Evolutionary conservation across 2,329 filamentous ascomycete genomes (phyloP).

Genomic region (Magnaporthiopsis poae): DNA sequence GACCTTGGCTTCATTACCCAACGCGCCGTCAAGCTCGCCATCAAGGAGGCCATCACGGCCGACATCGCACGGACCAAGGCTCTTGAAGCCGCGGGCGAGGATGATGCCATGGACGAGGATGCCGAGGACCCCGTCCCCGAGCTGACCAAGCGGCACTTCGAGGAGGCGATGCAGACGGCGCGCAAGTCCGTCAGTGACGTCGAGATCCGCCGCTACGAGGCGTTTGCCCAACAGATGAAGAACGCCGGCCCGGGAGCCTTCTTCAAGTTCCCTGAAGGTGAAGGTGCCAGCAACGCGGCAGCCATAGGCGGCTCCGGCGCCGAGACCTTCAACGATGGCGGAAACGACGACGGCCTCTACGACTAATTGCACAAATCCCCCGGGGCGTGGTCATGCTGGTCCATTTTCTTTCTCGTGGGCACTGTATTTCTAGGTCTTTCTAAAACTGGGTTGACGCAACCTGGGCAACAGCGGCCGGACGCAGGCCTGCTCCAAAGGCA

Average conservation of each 20-base stretch:
- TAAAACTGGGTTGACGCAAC: background rate
- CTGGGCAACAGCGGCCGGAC: background rate
- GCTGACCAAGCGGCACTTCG: slow-evolving; percentile 91
- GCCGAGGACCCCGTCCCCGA: slow-evolving; percentile 88
- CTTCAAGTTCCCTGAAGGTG: slow-evolving; percentile 86
- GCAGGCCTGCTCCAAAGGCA: background rate
- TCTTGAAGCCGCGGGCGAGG: slow-evolving; percentile 74
- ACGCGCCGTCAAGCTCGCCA: slow-evolving; percentile 96
- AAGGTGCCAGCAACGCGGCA: slow-evolving; percentile 49
- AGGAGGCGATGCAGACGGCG: slow-evolving; percentile 94
- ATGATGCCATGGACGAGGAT: slow-evolving; percentile 73
- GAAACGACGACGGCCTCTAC: slow-evolving; percentile 94
- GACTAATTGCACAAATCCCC: slow-evolving; percentile 52
- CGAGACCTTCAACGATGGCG: slow-evolving; percentile 68
- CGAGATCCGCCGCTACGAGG: slow-evolving; percentile 95
- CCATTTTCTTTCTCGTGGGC: background rate
- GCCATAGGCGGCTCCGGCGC: slow-evolving; percentile 25
- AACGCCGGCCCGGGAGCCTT: slow-evolving; percentile 88
- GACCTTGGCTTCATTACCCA: slow-evolving; percentile 99
- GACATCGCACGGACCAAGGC: slow-evolving; percentile 88
- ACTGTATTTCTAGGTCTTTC: slow-evolving; percentile 2
- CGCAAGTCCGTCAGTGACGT: slow-evolving; percentile 91
- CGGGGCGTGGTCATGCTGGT: background rate
- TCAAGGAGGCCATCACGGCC: slow-evolving; percentile 84
- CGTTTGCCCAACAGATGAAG: slow-evolving; percentile 98